Base-by-base conservation (phyloP, 768 basidiomycete genomes). In the Kwoniella dejecticola region DNA sequence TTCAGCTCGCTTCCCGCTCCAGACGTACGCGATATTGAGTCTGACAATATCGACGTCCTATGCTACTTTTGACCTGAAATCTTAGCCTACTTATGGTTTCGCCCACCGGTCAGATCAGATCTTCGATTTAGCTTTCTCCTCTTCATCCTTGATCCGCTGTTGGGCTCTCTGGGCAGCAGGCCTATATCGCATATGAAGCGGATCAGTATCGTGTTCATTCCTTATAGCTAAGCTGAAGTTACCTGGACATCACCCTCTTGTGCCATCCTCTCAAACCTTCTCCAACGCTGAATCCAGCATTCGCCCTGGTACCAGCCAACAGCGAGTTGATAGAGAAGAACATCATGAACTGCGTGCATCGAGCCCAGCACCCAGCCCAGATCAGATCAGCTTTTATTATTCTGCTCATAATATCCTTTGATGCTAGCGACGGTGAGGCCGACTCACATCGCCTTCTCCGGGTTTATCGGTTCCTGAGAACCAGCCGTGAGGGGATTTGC, bases 271-370 rank as follows among this genome's bases (percentile, higher is more conserved):
- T 33, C 3, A 70, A 31, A 3, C 48, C 62, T 2, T 53, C 49
- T 0, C 74, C 75, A 13, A 72, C 41, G 7, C 62, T 60, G 52
- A 66, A 69, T 4, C 44, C 66, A 17, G 60, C 52, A 31, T 60
- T 68, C 42, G 66, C 66, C 23, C 63, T 46, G 1, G 66, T 41
- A 27, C 71, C 71, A 0, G 47, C 60, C 41, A 75, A 29, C 8
- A 78, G 52, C 0, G 63, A 64, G 60, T 68, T 60, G 60, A 76
- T 64, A 10, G 72, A 64, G 67, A 74, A 77, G 57, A 68, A 67
- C 60, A 78, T 63, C 72, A 76, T 72, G 64, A 72, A 76, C 74
- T 76, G 61, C 23, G n/a, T n/a, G n/a, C n/a, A n/a, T n/a, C n/a
- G n/a, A 10, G 19, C 36, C 8, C 8, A 38, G 17, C 36, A 17